Base-by-base conservation (phyloP, 2,329 filamentous ascomycete genomes). In the Talaromyces sp. region DNA sequence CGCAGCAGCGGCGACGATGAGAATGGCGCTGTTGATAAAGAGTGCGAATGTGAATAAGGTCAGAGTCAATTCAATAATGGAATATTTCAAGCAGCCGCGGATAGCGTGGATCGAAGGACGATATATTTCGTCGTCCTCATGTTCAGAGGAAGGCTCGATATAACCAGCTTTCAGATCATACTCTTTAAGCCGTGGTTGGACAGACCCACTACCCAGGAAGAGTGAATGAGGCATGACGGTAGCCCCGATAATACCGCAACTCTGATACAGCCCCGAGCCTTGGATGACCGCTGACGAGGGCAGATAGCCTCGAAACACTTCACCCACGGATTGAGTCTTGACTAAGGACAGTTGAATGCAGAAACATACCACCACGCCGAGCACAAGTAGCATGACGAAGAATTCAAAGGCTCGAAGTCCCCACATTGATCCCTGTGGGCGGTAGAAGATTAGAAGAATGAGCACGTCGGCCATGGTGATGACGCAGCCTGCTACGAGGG, bases 41-140 rank as follows among this genome's bases (percentile, higher is more conserved):
- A 95, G 83, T 0, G 91, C 91, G 74, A 94, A 93, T 0, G 90
- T 92, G 74, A 93, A 92, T 41, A 95, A 87, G 0, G 89, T 90
- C 14, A 92, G 73, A 7, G 85, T 81, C 10, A 93, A 80, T 73
- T 95, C 91, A 22, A 84, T 79, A 64, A 91, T 87, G 3, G 89
- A 91, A 74, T 90, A 90, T 66, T 87, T 90, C 72, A 93, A 84
- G 67, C 88, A 93, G 71, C 87, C 85, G 16, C 84, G 84, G 68
- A 95, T 92, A n/a, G 91, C 90, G 6, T 83, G 77, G 1, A 91
- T 81, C 0, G 89, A 91, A 0, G 91, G 91, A 6, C 86, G 79
- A 75, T 94, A 95, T 39, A 43, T 19, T 19, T 81, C 72, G 54
- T 74, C 73, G 31, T 72, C 22, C 22, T 22, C 71, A 43, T 74